Percentiles rank a stretch among this genome's conserved stretches.
These are phyloP conservation scores for Colletotrichum noveboracense DNA, from an alignment of 2,329 filamentous ascomycete genomes.

Conservation along the genomic window DNA sequence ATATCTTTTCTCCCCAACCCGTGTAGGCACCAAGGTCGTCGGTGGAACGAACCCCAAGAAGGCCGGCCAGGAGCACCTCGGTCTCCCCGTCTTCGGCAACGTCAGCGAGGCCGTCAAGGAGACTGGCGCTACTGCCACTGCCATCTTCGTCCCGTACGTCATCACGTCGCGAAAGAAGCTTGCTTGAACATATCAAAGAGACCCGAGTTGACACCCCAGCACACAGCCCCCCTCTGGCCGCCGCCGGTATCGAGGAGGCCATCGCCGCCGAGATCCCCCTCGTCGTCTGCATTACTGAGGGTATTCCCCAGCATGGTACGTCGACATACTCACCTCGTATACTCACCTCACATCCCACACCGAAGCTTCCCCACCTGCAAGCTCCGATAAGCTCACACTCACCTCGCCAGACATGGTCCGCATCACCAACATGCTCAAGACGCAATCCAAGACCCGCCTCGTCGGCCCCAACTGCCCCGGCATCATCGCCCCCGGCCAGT, in stretches of 20 bases:
- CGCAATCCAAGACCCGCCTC: constrained; percentile 94
- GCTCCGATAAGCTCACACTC: not conserved
- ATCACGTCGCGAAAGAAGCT: constrained; percentile 34
- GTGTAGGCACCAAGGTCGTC: constrained; percentile 91
- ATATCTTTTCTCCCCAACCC: constrained; percentile 25
- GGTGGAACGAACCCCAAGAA: constrained; percentile 99
- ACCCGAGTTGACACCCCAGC: constrained; percentile 41
- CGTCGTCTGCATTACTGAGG: constrained; percentile 97
- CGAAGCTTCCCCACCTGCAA: not conserved
- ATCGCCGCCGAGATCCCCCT: constrained; percentile 91
- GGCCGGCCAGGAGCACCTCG: constrained; percentile 88
- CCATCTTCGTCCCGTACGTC: constrained; percentile 93
- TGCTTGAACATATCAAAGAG: constrained; percentile 52
- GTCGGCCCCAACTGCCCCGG: constrained; percentile 98
- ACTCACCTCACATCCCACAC: constrained; percentile 16
- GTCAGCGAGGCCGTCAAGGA: constrained; percentile 88
- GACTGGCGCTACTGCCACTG: constrained; percentile 88
- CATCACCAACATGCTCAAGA: constrained; percentile 97
- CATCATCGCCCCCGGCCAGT: constrained; percentile 93
- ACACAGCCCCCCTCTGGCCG: constrained; percentile 85
- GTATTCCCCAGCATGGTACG: constrained; percentile 94
- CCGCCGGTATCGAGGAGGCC: constrained; percentile 95
- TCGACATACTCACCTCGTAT: constrained; percentile 17
- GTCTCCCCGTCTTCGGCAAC: constrained; percentile 89
- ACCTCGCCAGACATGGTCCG: constrained; percentile 85